These are phyloP conservation scores for Boletus eberwhitei DNA, from an alignment of 768 basidiomycete genomes.

Conservation along the genomic window DNA sequence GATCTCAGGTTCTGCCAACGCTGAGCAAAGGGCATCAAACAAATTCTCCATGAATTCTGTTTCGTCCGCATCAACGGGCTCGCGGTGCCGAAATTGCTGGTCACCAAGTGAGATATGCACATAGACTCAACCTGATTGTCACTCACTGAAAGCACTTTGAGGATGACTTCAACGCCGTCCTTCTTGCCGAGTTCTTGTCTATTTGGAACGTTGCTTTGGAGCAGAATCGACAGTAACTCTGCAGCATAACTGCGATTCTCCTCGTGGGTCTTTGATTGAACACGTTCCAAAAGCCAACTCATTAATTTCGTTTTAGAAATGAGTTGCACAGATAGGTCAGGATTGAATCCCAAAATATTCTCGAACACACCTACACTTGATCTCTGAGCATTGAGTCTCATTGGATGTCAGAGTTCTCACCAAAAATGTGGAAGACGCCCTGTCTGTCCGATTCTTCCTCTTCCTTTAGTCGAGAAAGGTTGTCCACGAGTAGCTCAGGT, in stretches of 20 bases:
- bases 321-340: conserved; percentile 65
- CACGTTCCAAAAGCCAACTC: conserved; percentile 74
- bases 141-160: conserved; percentile 81
- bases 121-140: background rate
- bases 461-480: conserved; percentile 86
- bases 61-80: conserved; percentile 87
- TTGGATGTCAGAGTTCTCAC: conserved; percentile 34
- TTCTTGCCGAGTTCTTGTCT: conserved; percentile 64
- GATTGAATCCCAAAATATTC: conserved; percentile 85
- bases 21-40: conserved; percentile 87
- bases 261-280: conserved; percentile 70
- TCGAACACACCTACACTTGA: conserved; percentile 77
- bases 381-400: background rate
- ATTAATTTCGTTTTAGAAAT: conserved; percentile 74
- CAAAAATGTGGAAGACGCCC: conserved; percentile 92
- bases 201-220: conserved; percentile 72
- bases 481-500: conserved; percentile 86
- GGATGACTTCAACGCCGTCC: conserved; percentile 73
- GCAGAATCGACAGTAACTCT: conserved; percentile 86
- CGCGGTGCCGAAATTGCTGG: conserved; percentile 83
- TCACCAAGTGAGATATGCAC: conserved; percentile 9
- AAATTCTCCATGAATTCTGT: conserved; percentile 97
- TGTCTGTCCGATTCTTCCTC: conserved; percentile 85
- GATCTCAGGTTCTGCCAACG: conserved; percentile 71
- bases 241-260: conserved; percentile 93